Base-by-base conservation (phyloP, 2,329 filamentous ascomycete species). In the Neophaeococcomyces aloes region DNA sequence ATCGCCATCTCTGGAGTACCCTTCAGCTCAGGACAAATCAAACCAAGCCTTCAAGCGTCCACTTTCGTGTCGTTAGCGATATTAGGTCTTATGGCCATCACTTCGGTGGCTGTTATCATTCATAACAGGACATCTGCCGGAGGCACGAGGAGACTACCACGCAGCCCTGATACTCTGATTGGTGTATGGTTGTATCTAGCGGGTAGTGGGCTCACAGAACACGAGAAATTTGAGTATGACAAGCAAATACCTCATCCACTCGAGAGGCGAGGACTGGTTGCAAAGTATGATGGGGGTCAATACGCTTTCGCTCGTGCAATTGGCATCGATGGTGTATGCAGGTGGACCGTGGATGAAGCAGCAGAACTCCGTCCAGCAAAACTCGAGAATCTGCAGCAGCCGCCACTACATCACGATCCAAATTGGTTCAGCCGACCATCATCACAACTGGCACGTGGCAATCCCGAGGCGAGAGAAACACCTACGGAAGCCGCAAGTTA, bases 331-430 rank as follows among this genome's bases (percentile, higher is more conserved):
- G 42, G 42, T 4, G 17, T 29, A 8, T 11, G 8, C 5, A 35
- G 42, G 14, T 45, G 42, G 42, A 45, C 35, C 14, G 35, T 45
- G 7, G 36, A 45, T 32, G 42, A 40, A 23, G 17, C 27, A 5
- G 38, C 25, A 13, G 23, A 31, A 31, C 17, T 40, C 3, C 38
- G 31, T n/a, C 18, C 38, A 3, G 17, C 25, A 10, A 40, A 19
- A n/a, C n/a, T 7, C 6, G 34, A 37, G 34, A 13, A 6, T 70
- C 69, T 0, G 73, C 74, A 0, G 72, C 74, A 48, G 75, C 68
- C 2, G 65, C 70, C 23, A 78, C 23, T 6, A 5, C 23, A 27
- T 10, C 23, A 27, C 5, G 5, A 27, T 10, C 23, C 5, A 27
- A 27, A 27, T 27, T 10, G 10, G 10, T 27, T 10, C 5, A 27